Percentiles rank a stretch among this genome's conserved stretches.
phyloP scores from a whole-genome alignment of 805 yeast species.

The Candida montana region DNA sequence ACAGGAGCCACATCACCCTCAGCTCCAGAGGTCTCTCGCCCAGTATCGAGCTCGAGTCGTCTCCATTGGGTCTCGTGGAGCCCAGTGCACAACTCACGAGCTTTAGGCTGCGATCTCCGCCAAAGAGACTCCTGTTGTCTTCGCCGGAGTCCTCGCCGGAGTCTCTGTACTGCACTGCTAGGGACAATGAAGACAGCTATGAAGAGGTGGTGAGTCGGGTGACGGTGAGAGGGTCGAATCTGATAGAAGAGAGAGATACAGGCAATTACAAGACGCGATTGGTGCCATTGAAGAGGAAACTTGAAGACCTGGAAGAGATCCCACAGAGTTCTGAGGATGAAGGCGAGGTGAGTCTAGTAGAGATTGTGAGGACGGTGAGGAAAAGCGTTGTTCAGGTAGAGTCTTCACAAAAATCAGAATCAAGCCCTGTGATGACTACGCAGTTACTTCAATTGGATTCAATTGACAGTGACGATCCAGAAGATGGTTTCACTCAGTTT shows the following conservation, averaged over 20 bases:
- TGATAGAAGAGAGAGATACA: neutral
- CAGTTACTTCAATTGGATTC: neutral
- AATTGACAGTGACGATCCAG: conserved; percentile 6
- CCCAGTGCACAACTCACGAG: conserved; percentile 24
- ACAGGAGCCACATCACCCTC: conserved; percentile 6
- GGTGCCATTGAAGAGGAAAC: conserved; percentile 13
- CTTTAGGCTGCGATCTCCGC: conserved; percentile 22
- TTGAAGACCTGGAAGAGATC: conserved; percentile 8
- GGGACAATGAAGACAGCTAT: conserved; percentile 4
- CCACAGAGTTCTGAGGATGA: conserved; percentile 22
- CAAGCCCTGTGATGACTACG: conserved; percentile 11
- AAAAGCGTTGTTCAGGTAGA: conserved; percentile 21
- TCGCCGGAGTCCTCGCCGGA: conserved; percentile 12
- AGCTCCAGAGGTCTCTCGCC: neutral
- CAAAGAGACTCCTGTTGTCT: conserved; percentile 18
- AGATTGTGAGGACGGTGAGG: conserved; percentile 22
- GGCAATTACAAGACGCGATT: conserved; percentile 5
- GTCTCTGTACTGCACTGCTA: conserved; percentile 1
- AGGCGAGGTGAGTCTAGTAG: conserved; percentile 22
- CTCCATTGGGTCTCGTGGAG: conserved; percentile 5
- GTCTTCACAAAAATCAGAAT: conserved; percentile 15
- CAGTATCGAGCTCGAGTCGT: neutral
- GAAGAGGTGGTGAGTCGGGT: conserved; percentile 14
- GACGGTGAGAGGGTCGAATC: conserved; percentile 11
- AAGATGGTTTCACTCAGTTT: conserved; percentile 11